These are phyloP conservation scores for Calvatia gigantea DNA, from an alignment of 768 basidiomycete genomes.

Conservation along the genomic window DNA sequence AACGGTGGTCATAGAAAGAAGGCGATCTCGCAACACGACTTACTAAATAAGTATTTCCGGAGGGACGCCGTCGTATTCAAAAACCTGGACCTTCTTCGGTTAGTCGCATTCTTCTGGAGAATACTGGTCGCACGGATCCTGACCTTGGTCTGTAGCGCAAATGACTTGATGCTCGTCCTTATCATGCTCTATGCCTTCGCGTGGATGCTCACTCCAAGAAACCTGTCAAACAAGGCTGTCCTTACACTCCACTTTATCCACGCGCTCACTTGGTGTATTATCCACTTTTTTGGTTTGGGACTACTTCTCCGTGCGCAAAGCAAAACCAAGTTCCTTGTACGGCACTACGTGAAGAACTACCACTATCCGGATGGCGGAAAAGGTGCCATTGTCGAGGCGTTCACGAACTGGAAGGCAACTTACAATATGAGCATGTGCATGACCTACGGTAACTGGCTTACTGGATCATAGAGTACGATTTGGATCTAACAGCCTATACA, in stretches of 20 bases:
- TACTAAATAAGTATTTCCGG: slow-evolving; percentile 86
- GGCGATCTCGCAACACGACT: slow-evolving; percentile 75
- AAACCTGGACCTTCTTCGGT: slow-evolving; percentile 88
- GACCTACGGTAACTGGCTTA: slow-evolving; percentile 70
- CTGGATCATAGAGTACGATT: slow-evolving; percentile 1
- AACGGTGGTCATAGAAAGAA: slow-evolving; percentile 25
- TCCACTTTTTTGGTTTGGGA: slow-evolving; percentile 89
- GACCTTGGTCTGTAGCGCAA: slow-evolving; percentile 49
- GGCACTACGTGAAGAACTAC: slow-evolving; percentile 94
- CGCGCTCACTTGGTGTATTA: slow-evolving; percentile 78
- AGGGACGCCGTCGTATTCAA: slow-evolving; percentile 78
- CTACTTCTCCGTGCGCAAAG: slow-evolving; percentile 81
- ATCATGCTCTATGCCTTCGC: slow-evolving; percentile 66
- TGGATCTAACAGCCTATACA: slow-evolving; percentile 4
- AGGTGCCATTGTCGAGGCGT: slow-evolving; percentile 89
- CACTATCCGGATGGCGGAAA: slow-evolving; percentile 76
- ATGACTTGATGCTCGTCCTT: slow-evolving; percentile 79
- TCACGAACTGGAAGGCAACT: slow-evolving; percentile 89
- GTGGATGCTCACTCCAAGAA: slow-evolving; percentile 52
- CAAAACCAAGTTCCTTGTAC: slow-evolving; percentile 81
- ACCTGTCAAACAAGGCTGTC: slow-evolving; percentile 40
- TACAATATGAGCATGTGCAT: slow-evolving; percentile 94
- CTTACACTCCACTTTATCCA: slow-evolving; percentile 78
- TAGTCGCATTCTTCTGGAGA: slow-evolving; percentile 20
- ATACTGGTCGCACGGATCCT: slow-evolving; percentile 10